Conservation (phyloP, 306 rosid genomes). For the Delonix regia region DNA sequence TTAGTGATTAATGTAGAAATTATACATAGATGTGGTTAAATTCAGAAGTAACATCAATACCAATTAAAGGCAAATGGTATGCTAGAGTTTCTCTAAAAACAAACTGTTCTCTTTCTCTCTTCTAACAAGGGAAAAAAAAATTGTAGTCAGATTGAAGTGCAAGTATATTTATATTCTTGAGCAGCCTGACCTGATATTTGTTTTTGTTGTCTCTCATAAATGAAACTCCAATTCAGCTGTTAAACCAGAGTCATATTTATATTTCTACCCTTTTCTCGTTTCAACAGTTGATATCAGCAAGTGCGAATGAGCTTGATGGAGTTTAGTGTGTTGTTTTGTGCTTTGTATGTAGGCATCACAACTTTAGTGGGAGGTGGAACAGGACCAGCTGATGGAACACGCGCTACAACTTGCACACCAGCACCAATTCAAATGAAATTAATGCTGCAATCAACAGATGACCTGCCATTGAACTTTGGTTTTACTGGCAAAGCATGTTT, state of each 20-base stretch:
- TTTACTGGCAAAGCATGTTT: conserved; percentile 84
- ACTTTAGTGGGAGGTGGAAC: conserved; percentile 96
- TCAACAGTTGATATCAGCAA: neutral
- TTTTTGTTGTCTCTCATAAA: neutral
- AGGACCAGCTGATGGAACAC: conserved; percentile 90
- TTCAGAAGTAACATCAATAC: neutral
- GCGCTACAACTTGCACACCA: conserved; percentile 97
- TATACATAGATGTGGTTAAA: neutral
- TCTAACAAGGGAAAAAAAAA: neutral
- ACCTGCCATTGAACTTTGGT: conserved; percentile 86
- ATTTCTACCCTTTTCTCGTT: neutral
- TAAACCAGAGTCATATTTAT: neutral
- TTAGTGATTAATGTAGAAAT: neutral
- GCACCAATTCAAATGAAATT: conserved; percentile 75
- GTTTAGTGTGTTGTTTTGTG: conserved; percentile 29
- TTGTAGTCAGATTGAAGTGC: neutral
- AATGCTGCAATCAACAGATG: conserved; percentile 92
- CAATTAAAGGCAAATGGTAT: neutral
- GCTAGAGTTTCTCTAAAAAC: neutral
- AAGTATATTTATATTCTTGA: neutral
- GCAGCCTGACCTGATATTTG: neutral
- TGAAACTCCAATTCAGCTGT: neutral
- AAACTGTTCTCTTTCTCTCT: neutral
- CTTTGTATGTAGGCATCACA: conserved; percentile 71
- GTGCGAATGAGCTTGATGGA: conserved; percentile 1